Evolutionary conservation across 495 filamentous ascomycete species (phyloP), one percentile per base, ranked within the genome.

Genomic region (Xeromyces bisporus): DNA sequence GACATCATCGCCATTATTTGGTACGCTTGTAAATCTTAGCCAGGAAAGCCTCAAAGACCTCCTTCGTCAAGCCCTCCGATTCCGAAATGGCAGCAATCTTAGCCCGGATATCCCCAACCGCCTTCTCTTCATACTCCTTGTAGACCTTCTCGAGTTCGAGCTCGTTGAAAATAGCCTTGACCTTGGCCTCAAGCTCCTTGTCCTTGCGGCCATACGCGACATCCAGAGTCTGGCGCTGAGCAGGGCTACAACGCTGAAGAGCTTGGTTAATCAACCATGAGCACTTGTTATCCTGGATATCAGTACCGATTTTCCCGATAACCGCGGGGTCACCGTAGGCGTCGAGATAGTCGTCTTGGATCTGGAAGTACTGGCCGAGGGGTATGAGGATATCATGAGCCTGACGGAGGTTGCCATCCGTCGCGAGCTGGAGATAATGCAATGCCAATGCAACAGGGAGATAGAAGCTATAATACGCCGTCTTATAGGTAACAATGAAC

Each of bases 401-500:
- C 48, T 79, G 73, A 55, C 80, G 71, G 33, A 96, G 73, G 63
- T 92, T 94, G 50, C 75, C 66, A 5, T 71, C 67, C 7, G 80
- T 85, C 7, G 87, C 91, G 23, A 81, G 58, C 36, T 81, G 72
- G 42, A 86, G 68, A 51, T 81, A 74, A 59, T 80, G 61, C 41
- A 97, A 61, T 0, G 91, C 80, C 17, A 94, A 67, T 5, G 82
- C 87, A n/a, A 97, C 85, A 23, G 89, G 89, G 0, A 97, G 79
- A 63, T 96, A 96, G 70, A 97, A 97, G 47, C 73, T 81, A 66
- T 97, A 97, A 62, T 87, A 97, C 23, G 89, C 91, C 17, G 91
- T 97, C 71, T 97, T 97, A 74, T 85, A 94, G 58, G 86, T 81
- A 55, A 97, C 89, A 50, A 97, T 97, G 67, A 96, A 97, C 51